Conservation (phyloP, 1,139 yeast genomes). For the Yamadazyma atmosphaerica region DNA sequence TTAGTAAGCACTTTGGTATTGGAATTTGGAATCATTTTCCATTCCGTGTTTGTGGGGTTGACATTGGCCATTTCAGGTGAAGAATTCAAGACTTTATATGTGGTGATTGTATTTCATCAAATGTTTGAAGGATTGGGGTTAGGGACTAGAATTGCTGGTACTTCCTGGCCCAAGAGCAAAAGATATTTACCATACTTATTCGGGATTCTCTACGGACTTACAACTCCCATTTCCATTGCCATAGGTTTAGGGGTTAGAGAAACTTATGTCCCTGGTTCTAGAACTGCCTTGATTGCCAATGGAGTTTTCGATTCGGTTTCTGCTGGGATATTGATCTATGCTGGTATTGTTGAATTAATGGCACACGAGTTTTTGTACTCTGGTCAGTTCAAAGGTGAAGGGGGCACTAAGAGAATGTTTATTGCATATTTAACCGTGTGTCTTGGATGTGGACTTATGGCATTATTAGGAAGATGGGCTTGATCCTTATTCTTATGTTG, state of each 20-base stretch:
- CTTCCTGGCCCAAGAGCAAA: conserved; percentile 59
- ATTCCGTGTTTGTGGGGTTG: conserved; percentile 77
- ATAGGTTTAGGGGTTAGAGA: conserved; percentile 83
- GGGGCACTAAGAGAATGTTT: conserved; percentile 42
- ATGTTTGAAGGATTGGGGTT: conserved; percentile 91
- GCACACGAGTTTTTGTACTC: conserved; percentile 85
- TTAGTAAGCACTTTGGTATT: conserved; percentile 53
- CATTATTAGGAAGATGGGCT: conserved; percentile 88
- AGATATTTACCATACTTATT: conserved; percentile 58
- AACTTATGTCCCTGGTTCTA: conserved; percentile 60
- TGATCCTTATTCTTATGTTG: conserved; percentile 24
- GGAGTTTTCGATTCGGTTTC: conserved; percentile 85
- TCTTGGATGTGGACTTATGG: conserved; percentile 81
- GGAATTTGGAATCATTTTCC: conserved; percentile 81
- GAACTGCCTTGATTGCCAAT: conserved; percentile 64
- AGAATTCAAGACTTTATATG: conserved; percentile 73
- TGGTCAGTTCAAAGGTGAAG: conserved; percentile 55
- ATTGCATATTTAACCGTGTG: conserved; percentile 48
- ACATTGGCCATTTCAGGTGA: conserved; percentile 70
- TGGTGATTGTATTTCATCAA: conserved; percentile 87
- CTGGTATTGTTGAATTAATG: conserved; percentile 84
- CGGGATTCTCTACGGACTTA: conserved; percentile 61
- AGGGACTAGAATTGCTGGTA: conserved; percentile 80
- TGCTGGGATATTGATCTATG: conserved; percentile 81
- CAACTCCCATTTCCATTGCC: conserved; percentile 83